Evolutionary conservation across 1,284 basidiomycete genomes (phyloP), one percentile per base, ranked within the genome.

Genomic region (Fistulina hepatica): DNA sequence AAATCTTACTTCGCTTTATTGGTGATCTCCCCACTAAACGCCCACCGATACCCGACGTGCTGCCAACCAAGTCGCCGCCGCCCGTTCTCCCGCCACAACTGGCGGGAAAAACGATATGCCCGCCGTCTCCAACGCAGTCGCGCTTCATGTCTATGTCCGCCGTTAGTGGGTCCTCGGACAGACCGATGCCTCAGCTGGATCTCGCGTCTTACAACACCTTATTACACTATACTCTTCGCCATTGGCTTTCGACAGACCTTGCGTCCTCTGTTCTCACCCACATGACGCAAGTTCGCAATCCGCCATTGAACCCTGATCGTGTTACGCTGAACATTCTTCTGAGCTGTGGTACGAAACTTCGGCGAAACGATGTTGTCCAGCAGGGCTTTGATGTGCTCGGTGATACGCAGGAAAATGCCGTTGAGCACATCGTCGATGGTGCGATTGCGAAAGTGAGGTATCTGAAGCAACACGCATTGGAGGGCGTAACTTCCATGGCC

Each of bases 141-240:
- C n/a, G n/a, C n/a, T n/a, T n/a, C n/a, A n/a, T n/a, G n/a, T n/a
- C n/a, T n/a, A n/a, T n/a, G n/a, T n/a, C n/a, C n/a, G n/a, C n/a
- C n/a, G n/a, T n/a, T n/a, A n/a, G n/a, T n/a, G n/a, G n/a, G n/a
- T n/a, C n/a, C n/a, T n/a, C n/a, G n/a, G n/a, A n/a, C n/a, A n/a
- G n/a, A n/a, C n/a, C n/a, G n/a, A n/a, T n/a, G n/a, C n/a, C n/a
- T n/a, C n/a, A n/a, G n/a, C 49, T 79, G 10, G 60, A 66, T 39
- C 42, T 61, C 3, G 53, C 58, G 12, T 58, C 70, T 0, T 81
- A 74, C 56, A 80, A 83, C 51, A 48, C 73, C 0, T 66, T 86
- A 19, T 48, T 86, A 3, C 65, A 76, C 41, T 84, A 83, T 53
- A 58, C 76, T 2, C 61, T 86, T 23, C 68, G 69, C 2, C 65